phyloP scores from a whole-genome alignment of 257 asterid genomes.

The Coffea eugenioides region DNA sequence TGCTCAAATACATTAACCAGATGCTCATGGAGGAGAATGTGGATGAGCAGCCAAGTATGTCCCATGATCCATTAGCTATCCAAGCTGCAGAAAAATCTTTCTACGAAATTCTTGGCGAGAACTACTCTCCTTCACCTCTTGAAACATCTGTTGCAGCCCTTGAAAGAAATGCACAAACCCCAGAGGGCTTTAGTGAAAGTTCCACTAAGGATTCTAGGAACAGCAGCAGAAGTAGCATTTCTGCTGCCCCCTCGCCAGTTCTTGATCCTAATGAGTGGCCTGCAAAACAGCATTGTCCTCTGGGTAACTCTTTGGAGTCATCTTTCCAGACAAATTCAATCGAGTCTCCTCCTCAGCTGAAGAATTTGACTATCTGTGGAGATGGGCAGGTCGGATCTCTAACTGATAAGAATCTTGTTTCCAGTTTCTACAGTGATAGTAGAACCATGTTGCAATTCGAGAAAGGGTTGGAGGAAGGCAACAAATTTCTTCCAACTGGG shows the following conservation, averaged over 20 bases:
- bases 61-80: conserved; percentile 78
- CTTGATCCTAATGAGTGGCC: background rate
- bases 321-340: conserved; percentile 28
- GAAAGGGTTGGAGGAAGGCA: conserved; percentile 90
- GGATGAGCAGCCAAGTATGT: conserved; percentile 78
- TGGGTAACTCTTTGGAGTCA: conserved; percentile 8
- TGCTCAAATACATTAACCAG: conserved; percentile 71
- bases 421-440: conserved; percentile 44
- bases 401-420: conserved; percentile 27
- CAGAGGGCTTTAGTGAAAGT: conserved; percentile 40
- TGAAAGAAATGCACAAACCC: conserved; percentile 38
- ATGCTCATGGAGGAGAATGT: conserved; percentile 70
- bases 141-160: background rate
- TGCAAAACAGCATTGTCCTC: background rate
- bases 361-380: conserved; percentile 15
- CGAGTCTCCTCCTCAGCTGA: conserved; percentile 20
- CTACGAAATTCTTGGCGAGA: conserved; percentile 70
- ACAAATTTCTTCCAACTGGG: conserved; percentile 59
- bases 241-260: conserved; percentile 39
- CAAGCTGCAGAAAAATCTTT: conserved; percentile 74
- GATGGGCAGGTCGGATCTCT: conserved; percentile 31
- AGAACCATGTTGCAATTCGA: conserved; percentile 67
- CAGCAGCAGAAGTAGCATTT: conserved; percentile 45
- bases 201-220: conserved; percentile 38
- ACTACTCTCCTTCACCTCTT: conserved; percentile 48